Base-by-base conservation (phyloP, 495 filamentous ascomycete species). In the Hyaloscypha variabilis region DNA sequence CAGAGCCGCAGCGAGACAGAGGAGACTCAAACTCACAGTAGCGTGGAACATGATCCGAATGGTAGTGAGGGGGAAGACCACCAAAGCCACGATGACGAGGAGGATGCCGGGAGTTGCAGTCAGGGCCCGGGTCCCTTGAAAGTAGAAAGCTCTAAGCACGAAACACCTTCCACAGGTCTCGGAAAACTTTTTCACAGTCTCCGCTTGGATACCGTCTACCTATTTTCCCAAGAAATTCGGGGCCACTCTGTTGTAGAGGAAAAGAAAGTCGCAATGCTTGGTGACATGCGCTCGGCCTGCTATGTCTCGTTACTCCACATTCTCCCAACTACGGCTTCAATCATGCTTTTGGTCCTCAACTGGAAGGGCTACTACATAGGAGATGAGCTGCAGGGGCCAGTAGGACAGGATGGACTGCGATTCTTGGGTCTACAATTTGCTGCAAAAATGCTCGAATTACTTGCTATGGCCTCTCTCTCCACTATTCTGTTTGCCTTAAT, bases 381-480 rank as follows among this genome's bases (percentile, higher is more conserved):
- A 49, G 31, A 8, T n/a, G 65, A 62, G 31, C 58, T 67, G 8
- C 17, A 14, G 21, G 65, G 65, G 17, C 58, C 58, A n/a, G 10
- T 25, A 5, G 58, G 65, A 31, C n/a, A 67, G 29, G 59, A 67
- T 50, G 59, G 36, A 8, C 42, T 67, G 26, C 62, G 57, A 28
- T 50, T 67, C 36, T 31, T 67, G 30, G 65, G 51, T 17, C 50
- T 67, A 2, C 65, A 67, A 36, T 56, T 67, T 29, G 65, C 59
- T 46, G 50, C 65, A 19, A 67, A 67, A 24, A 46, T 62, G 52
- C 30, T 67, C 13, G 65, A 67, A 51, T 58, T 62, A 24, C 24
- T 62, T 17, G 49, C 51, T 21, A 57, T 67, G 65, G 65, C 58
- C 11, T 67, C 59, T 14, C 52, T 67, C 8, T 67, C 65, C 8